phyloP scores from a whole-genome alignment of 768 basidiomycete species.

The Macrolepiota fuliginosa region DNA sequence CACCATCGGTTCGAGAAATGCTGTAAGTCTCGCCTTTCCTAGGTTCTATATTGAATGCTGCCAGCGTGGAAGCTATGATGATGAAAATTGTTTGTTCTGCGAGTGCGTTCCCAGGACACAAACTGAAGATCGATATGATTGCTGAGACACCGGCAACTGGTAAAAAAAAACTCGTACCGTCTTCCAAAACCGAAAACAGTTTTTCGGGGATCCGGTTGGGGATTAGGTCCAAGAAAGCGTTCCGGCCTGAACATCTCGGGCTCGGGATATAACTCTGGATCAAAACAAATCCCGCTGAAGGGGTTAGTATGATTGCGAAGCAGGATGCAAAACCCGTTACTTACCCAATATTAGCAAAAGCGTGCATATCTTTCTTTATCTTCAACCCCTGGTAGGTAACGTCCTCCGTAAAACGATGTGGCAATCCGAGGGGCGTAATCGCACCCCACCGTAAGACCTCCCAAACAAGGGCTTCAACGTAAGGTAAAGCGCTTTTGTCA shows the following conservation, averaged over 20 bases:
- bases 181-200: background rate
- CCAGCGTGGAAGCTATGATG: background rate
- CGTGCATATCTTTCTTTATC: no score
- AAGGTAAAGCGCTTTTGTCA: background rate
- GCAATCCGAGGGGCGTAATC: background rate
- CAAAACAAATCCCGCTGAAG: background rate
- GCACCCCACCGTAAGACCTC: background rate
- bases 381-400: no score
- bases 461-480: background rate
- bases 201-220: background rate
- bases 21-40: background rate
- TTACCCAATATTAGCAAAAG: no score
- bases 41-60: background rate
- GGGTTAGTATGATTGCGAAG: no score
- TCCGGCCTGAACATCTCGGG: background rate
- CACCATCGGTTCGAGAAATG: slow-evolving; percentile 5
- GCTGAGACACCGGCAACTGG: no score
- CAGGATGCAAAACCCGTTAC: no score
- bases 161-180: background rate
- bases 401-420: background rate
- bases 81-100: no score
- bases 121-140: no score
- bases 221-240: background rate
- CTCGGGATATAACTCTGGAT: background rate
- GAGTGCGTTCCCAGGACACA: no score